Base-by-base conservation (phyloP, 257 asterid genomes). In the Plectranthus barbatus region DNA sequence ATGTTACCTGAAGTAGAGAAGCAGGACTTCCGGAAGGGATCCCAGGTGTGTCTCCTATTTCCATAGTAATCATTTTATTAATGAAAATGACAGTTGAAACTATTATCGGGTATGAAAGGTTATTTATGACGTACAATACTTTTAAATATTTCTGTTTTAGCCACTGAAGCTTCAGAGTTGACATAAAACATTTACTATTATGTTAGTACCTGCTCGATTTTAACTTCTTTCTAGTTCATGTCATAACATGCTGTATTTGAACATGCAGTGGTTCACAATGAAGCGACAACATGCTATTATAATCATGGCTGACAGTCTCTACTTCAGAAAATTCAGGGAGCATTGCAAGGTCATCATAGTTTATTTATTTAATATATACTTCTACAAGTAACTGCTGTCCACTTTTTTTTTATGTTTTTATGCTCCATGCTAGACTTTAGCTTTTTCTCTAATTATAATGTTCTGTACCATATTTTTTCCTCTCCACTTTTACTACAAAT, bases 221-320 rank as follows among this genome's bases (percentile, higher is more conserved):
- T 69, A 50, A 51, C 62, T 17, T 78, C 37, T 42, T 56, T 62
- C 40, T n/a, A 52, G 60, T 0, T 68, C 58, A 37, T 39, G 36
- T 67, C 52, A 21, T 72, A 44, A 75, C 13, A 42, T 52, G 60
- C 39, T 52, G 9, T 44, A 56, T 72, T 69, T 60, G 39, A 58
- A 76, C 61, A 14, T 81, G 79, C 94, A 93, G 97, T 93, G 99
- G 99, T 93, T 93, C 85, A 90, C 99, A 66, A 77, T 93, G 97
- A 93, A 87, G 81, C 84, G 99, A 72, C 87, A 87, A 70, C 99
- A 93, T 71, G 99, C 99, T 65, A 46, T 85, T 56, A 68, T 86
- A 66, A 66, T 77, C 70, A 82, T 83, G 92, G 99, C 99, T 24
- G 99, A 93, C 69, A 71, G 77, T 76, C 94, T 93, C 48, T 93